These are phyloP conservation scores for Aspergillus proliferans DNA, from an alignment of 2,329 filamentous ascomycete species.

Conservation along the genomic window DNA sequence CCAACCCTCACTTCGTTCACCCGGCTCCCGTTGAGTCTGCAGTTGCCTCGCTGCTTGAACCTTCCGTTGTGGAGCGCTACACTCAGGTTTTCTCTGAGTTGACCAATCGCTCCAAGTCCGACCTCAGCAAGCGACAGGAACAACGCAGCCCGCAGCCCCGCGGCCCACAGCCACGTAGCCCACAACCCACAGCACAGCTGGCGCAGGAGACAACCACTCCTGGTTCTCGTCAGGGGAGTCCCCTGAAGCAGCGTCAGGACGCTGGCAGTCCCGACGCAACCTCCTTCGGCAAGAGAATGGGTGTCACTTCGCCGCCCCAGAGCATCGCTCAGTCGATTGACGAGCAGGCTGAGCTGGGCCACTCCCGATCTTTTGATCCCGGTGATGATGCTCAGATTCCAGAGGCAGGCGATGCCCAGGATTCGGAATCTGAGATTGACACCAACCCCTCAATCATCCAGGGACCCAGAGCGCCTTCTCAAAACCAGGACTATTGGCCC, in stretches of 20 bases:
- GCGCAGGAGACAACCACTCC: constrained; percentile 2
- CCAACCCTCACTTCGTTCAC: constrained; percentile 71
- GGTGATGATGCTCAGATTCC: constrained; percentile 61
- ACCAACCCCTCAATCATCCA: constrained; percentile 83
- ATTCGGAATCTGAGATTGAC: constrained; percentile 56
- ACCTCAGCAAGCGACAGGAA: constrained; percentile 32
- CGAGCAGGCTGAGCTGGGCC: constrained; percentile 16
- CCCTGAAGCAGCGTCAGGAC: constrained; percentile 40
- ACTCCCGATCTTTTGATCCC: constrained; percentile 24
- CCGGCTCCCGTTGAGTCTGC: constrained; percentile 75
- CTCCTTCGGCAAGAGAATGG: constrained; percentile 34
- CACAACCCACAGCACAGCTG: constrained; percentile 2
- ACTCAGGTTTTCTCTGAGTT: constrained; percentile 31
- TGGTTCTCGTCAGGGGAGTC: constrained; percentile 36
- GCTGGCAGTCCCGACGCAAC: constrained; percentile 31
- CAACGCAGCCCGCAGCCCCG: constrained; percentile 19
- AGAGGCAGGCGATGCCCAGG: constrained; percentile 62
- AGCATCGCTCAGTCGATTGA: constrained; percentile 47
- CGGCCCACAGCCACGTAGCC: constrained; percentile 17
- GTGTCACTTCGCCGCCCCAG: constrained; percentile 48
- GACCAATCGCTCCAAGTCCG: constrained; percentile 41
- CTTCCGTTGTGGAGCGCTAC: constrained; percentile 65
- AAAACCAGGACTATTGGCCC: constrained; percentile 48
- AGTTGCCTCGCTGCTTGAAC: constrained; percentile 83
- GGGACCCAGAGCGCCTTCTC: constrained; percentile 54